Evolutionary conservation across 768 basidiomycete species (phyloP).

Genomic region (Dioszegia aurantiaca): DNA sequence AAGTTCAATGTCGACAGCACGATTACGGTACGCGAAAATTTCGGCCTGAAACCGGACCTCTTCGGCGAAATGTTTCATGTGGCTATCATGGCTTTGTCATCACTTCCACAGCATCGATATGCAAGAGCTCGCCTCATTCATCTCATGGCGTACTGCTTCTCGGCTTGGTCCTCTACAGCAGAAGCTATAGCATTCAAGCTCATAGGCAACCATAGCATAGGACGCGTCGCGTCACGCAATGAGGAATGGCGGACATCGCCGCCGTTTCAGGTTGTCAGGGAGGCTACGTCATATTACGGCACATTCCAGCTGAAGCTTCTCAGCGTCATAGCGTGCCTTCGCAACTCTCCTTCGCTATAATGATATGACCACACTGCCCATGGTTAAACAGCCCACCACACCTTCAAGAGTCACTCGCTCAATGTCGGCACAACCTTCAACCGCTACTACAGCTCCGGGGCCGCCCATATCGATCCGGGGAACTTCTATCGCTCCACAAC

Average conservation of each 20-base stretch:
- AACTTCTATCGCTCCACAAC: slow-evolving; percentile 14
- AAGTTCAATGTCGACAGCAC: not conserved
- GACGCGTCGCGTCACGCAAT: not conserved
- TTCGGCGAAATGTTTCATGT: too few relatives aligned
- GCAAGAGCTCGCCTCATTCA: too few relatives aligned
- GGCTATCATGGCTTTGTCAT: too few relatives aligned
- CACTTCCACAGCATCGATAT: too few relatives aligned
- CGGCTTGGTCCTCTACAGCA: too few relatives aligned
- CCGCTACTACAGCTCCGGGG: slow-evolving; percentile 31
- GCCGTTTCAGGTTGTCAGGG: too few relatives aligned
- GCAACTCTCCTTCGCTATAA: not conserved
- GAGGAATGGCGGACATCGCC: not conserved
- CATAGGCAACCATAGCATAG: too few relatives aligned
- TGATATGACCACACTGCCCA: too few relatives aligned
- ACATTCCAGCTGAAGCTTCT: not conserved
- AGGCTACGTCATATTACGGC: not conserved
- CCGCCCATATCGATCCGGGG: slow-evolving; percentile 32
- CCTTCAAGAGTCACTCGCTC: slow-evolving; percentile 35
- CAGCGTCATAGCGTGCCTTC: too few relatives aligned
- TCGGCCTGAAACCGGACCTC: too few relatives aligned
- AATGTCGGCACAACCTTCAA: slow-evolving; percentile 26
- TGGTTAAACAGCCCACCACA: not conserved
- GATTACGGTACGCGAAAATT: not conserved
- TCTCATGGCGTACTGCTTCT: too few relatives aligned
- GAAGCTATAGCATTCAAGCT: too few relatives aligned